Percentiles rank a stretch among this genome's conserved stretches.
These are phyloP conservation scores for Heliamphora exappendiculata DNA, from an alignment of 148 eudicot species.

Conservation along the genomic window DNA sequence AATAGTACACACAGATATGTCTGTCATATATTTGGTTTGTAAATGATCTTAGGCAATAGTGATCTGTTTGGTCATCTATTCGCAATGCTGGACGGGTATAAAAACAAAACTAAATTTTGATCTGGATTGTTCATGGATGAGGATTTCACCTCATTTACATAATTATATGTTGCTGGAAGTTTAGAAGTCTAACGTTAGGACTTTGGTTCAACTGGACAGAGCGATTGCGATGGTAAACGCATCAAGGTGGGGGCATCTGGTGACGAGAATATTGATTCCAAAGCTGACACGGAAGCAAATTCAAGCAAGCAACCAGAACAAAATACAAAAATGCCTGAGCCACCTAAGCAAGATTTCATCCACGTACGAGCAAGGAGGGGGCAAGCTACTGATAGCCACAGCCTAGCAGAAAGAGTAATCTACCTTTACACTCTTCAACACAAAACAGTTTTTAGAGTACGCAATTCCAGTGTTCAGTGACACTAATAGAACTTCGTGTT, in stretches of 20 bases:
- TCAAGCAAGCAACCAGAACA: conserved; percentile 42
- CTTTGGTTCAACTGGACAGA: conserved; percentile 31
- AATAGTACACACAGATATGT: neutral
- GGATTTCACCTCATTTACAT: neutral
- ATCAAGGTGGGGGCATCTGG: conserved; percentile 36
- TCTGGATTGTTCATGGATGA: neutral
- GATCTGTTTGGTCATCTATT: neutral
- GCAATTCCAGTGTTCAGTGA: neutral
- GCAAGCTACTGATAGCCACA: conserved; percentile 97
- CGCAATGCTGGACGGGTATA: neutral
- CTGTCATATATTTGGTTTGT: neutral
- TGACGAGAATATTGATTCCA: conserved; percentile 42
- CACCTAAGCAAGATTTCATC: conserved; percentile 78
- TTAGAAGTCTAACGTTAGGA: neutral
- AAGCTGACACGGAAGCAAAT: conserved; percentile 45
- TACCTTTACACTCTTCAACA: neutral
- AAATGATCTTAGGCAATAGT: neutral
- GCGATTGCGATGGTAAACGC: conserved; percentile 64
- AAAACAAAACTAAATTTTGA: neutral
- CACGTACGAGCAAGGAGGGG: conserved; percentile 99
- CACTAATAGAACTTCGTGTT: neutral
- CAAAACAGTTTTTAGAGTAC: neutral
- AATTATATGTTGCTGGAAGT: neutral
- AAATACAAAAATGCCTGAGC: conserved; percentile 42
- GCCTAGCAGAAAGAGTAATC: conserved; percentile 90